A percentile compares a stretch with the other conserved stretches of the same genome.
Evolutionary conservation across 2,329 filamentous ascomycete species (phyloP).

Genomic region (Talaromyces sp.): DNA sequence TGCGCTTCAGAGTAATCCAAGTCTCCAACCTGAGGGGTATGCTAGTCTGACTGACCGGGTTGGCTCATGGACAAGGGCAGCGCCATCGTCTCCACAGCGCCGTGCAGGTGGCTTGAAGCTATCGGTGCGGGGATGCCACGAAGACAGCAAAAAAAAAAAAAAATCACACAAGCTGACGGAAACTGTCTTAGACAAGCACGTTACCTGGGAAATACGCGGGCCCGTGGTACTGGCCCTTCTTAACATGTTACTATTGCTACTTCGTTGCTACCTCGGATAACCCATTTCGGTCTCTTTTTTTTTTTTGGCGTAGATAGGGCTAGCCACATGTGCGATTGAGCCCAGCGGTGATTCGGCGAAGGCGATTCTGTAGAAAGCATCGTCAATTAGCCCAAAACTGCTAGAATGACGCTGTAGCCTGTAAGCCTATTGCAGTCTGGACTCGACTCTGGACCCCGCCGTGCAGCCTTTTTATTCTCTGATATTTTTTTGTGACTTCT

Average conservation of each 20-base stretch:
- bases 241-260: background rate
- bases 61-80: constrained; percentile 11
- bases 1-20: background rate
- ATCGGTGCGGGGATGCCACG: constrained; percentile 7
- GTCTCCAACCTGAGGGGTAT: background rate
- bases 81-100: background rate
- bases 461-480: constrained; percentile 6
- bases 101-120: background rate
- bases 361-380: background rate
- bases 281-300: background rate
- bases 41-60: background rate
- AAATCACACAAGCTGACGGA: background rate
- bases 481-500: background rate
- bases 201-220: background rate
- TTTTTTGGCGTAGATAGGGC: background rate
- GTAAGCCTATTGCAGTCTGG: background rate
- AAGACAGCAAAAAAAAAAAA: background rate
- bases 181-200: background rate
- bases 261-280: background rate
- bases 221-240: background rate
- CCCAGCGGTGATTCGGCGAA: background rate
- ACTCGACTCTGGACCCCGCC: constrained; percentile 1
- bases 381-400: background rate
- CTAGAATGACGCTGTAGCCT: background rate
- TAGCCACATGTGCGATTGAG: background rate